Conservation (phyloP, 169 alveolate species). For the Babesia ovis region DNA sequence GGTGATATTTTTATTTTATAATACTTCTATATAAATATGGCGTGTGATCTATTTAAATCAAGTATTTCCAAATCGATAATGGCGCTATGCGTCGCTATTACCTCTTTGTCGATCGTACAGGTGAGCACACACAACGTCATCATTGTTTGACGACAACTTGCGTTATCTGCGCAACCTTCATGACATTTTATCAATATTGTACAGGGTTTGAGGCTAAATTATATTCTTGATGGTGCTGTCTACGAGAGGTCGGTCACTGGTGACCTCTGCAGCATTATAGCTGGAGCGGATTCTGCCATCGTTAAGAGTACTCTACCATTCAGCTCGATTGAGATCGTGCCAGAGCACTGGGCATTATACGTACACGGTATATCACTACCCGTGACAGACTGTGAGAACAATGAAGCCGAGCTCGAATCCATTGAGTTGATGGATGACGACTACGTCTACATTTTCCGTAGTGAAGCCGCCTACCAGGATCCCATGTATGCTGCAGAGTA, state of each 20-base stretch:
- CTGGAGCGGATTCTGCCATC: slow-evolving; percentile 39
- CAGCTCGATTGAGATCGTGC: slow-evolving; percentile 30
- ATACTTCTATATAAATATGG: too few species aligned
- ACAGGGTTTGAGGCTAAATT: slow-evolving; percentile 19
- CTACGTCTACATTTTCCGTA: slow-evolving; percentile 29
- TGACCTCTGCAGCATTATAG: slow-evolving; percentile 33
- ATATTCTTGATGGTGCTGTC: slow-evolving; percentile 48
- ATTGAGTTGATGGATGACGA: slow-evolving; percentile 22
- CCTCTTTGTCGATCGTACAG: not conserved
- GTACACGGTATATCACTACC: slow-evolving; percentile 21
- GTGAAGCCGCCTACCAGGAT: slow-evolving; percentile 25
- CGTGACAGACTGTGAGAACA: slow-evolving; percentile 13
- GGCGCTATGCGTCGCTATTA: not conserved
- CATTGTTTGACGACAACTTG: too few species aligned
- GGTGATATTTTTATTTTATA: too few species aligned
- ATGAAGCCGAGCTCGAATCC: slow-evolving; percentile 4
- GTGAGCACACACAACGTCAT: too few species aligned
- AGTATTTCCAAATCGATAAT: not conserved
- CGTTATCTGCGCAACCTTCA: too few species aligned
- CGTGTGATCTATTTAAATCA: not conserved
- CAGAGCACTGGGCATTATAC: slow-evolving; percentile 45
- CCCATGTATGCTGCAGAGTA: slow-evolving; percentile 44
- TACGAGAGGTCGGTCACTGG: slow-evolving; percentile 9
- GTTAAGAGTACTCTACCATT: slow-evolving; percentile 20
- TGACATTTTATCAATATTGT: not conserved